Conservation (phyloP, 768 basidiomycete species). For the Boletus coccyginus region DNA sequence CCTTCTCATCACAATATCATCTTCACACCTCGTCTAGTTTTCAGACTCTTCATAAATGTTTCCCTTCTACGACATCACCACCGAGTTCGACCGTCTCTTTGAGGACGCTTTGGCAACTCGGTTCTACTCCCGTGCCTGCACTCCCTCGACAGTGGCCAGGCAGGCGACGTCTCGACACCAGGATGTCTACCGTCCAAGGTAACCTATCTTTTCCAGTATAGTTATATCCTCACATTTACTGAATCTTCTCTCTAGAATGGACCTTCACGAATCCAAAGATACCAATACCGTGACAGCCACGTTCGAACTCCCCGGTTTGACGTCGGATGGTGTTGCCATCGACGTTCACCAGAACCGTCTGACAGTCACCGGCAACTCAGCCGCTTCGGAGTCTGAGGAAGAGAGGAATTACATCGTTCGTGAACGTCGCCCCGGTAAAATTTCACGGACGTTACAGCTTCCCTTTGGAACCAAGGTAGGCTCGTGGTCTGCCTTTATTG, state of each 20-base stretch:
- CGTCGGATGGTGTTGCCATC: slow-evolving; percentile 46
- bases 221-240: background rate
- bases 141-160: background rate
- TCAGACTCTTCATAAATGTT: background rate
- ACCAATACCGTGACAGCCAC: slow-evolving; percentile 38
- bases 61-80: slow-evolving; percentile 2
- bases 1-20: background rate
- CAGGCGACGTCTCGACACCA: background rate
- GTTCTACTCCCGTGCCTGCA: background rate
- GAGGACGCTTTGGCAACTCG: slow-evolving; percentile 23
- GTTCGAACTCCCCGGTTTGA: slow-evolving; percentile 56
- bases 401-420: slow-evolving; percentile 40
- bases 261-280: no score
- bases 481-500: background rate
- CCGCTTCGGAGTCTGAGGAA: slow-evolving; percentile 30
- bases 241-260: background rate
- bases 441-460: slow-evolving; percentile 43
- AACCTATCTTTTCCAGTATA: background rate
- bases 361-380: slow-evolving; percentile 45
- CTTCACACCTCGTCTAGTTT: background rate
- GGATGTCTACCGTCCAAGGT: slow-evolving; percentile 22
- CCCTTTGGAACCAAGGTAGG: slow-evolving; percentile 48
- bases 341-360: slow-evolving; percentile 48
- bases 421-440: slow-evolving; percentile 46
- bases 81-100: slow-evolving; percentile 4